A percentile compares a stretch with the other conserved stretches of the same genome.
These are phyloP conservation scores for Fusarium penzigii DNA, from an alignment of 2,329 filamentous ascomycete species.

Conservation along the genomic window DNA sequence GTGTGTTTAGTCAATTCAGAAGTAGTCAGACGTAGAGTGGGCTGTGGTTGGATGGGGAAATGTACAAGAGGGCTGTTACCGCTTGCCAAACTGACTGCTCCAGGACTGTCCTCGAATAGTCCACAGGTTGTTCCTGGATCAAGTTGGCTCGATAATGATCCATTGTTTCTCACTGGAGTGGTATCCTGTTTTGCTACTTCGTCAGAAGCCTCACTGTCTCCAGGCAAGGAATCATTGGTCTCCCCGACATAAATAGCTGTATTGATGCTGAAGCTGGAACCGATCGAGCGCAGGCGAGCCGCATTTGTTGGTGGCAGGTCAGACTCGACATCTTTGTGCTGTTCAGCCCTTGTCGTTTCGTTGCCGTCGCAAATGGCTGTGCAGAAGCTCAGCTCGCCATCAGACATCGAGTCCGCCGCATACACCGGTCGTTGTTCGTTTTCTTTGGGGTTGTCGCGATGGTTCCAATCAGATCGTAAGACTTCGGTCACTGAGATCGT, in stretches of 20 bases:
- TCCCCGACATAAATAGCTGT: not conserved
- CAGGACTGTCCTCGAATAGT: conserved; percentile 11
- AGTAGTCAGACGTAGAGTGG: conserved; percentile 26
- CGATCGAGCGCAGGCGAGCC: not conserved
- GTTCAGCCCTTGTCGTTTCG: not conserved
- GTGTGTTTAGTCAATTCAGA: conserved; percentile 24
- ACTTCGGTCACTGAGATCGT: not conserved
- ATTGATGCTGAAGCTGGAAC: not conserved
- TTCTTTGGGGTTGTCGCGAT: not conserved
- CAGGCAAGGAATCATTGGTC: not conserved
- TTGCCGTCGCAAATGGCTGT: not conserved
- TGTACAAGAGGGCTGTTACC: conserved; percentile 26
- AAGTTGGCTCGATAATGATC: conserved; percentile 2
- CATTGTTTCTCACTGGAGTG: not conserved
- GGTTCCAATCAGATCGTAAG: not conserved
- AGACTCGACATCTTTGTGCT: not conserved
- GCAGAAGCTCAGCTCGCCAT: not conserved
- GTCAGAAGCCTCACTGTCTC: not conserved
- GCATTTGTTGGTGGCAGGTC: not conserved
- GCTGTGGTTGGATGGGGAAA: conserved; percentile 30
- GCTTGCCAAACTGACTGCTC: conserved; percentile 12
- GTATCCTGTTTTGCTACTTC: not conserved
- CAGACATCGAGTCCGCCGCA: not conserved
- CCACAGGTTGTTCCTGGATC: conserved; percentile 4
- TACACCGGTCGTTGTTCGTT: not conserved